Base-by-base conservation (phyloP, 352 stramenopile species). In the Peronospora belbahrii region DNA sequence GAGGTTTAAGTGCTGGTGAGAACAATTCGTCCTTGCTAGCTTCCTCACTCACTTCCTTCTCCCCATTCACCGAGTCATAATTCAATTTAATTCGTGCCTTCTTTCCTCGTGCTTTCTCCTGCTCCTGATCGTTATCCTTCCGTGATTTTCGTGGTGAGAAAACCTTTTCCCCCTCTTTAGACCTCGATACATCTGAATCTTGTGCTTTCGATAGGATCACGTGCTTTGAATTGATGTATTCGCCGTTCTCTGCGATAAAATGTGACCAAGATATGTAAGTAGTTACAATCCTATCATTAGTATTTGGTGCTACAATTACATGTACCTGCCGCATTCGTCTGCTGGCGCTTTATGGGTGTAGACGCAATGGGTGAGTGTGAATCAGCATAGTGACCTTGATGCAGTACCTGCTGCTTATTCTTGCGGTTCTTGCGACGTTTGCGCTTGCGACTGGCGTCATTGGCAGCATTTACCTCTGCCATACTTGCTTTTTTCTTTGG, bases 331-430 rank as follows among this genome's bases (percentile, higher is more conserved):
- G 53, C 49, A 31, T 78, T 70, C 22, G 67, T 71, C 38, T 67
- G 75, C 41, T 76, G 75, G 6, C 72, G 66, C 69, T 93, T 90
- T 59, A 93, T 70, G 15, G 81, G 81, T 42, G 81, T 90, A 7
- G 81, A 93, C 24, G 81, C 78, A 47, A 93, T 93, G 24, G 81
- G 81, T 15, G 81, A 93, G 35, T 73, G 59, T 19, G 76, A 78
- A 52, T 93, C 78, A 1, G 76, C 78, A 37, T 93, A 93, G 61
- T 87, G 67, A 3, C 80, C 80, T 15, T 56, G 39, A 47, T 50
- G 53, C 13, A 37, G 41, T 20, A 43, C 18, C 42, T 48, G 45
- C 17, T 52, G 32, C 38, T 63, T 62, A 33, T 31, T 20, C 42
- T 62, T 56, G 54, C 49, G 46, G 39, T 57, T 48, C 40, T 63